Evolutionary conservation across 192 early-diverging fungal species (phyloP), one percentile per base, ranked within the genome.

Genomic region (Backusella macrospora): DNA sequence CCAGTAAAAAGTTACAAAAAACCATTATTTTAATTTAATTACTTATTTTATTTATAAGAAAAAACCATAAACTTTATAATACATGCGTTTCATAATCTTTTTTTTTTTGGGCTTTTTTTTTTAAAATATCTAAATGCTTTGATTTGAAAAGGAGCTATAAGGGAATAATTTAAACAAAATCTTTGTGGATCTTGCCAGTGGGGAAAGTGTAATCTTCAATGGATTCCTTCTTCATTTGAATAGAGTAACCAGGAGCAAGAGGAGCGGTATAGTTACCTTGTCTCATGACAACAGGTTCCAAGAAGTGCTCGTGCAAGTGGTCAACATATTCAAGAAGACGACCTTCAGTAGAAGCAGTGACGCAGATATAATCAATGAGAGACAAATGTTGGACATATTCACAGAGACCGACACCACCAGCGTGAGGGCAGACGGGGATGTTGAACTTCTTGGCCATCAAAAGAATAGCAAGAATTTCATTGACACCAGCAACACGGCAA

Each of bases 341-440:
- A 23, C 68, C 70, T 37, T 81, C 73, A 1, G 67, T 67, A 16
- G 80, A 71, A 26, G 42, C 80, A n/a, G 80, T 78, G 39, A 81
- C 62, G 48, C 72, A 73, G 26, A 81, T 81, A 40, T 81, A 81
- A 43, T 81, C 76, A 55, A 81, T 77, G 23, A 81, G 62, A 4
- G 80, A 73, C 9, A 81, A 48, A 43, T 81, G 80, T 47, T 81
- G 80, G 6, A 77, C 76, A 69, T 81, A 81, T 68, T 81, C 80
- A 43, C 80, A 81, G n/a, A 81, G 73, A 62, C 80, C 80, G 44
- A 81, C 80, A 65, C 80, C 80, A 44, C 80, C 80, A 55, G 80
- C 75, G 49, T 81, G 80, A 15, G 80, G 80, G 12, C 73, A 74
- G 39, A 75, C 76, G 43, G 80, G 80, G 13, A 81, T 68, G 48